These are phyloP conservation scores for Amoeboaphelidium protococcarum DNA, from an alignment of 371 early-diverging fungal species.

Conservation along the genomic window DNA sequence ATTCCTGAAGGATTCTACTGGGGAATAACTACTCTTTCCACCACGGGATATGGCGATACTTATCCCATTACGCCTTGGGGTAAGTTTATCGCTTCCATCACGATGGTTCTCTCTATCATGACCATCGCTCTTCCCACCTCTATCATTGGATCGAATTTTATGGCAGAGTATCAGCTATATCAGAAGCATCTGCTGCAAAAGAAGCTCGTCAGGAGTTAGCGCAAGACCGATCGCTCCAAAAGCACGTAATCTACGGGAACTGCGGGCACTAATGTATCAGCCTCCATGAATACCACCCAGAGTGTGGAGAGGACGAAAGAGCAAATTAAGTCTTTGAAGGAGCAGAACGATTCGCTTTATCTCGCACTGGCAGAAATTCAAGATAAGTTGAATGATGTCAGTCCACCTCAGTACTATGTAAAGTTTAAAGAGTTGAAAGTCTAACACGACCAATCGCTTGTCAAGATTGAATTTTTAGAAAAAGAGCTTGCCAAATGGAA, in stretches of 20 bases:
- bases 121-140: conserved; percentile 4
- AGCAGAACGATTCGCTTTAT: conserved; percentile 1
- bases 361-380: conserved; percentile 3
- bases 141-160: conserved; percentile 4
- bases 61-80: conserved; percentile 2
- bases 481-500: too few species aligned
- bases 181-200: conserved; percentile 3
- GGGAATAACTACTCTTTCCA: not conserved
- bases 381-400: conserved; percentile 3
- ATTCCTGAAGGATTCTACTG: conserved; percentile 3
- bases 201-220: not conserved
- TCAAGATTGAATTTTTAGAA: too few species aligned
- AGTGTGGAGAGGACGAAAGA: not conserved
- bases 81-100: not conserved
- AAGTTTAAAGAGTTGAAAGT: too few species aligned
- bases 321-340: not conserved
- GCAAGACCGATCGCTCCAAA: not conserved
- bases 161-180: conserved; percentile 3
- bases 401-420: conserved; percentile 4
- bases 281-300: not conserved
- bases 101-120: conserved; percentile 2
- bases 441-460: too few species aligned
- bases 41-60: conserved; percentile 2
- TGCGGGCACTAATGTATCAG: not conserved
- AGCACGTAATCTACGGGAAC: too few species aligned